Conservation (phyloP, 306 rosid genomes). For the Benincasa hispida region DNA sequence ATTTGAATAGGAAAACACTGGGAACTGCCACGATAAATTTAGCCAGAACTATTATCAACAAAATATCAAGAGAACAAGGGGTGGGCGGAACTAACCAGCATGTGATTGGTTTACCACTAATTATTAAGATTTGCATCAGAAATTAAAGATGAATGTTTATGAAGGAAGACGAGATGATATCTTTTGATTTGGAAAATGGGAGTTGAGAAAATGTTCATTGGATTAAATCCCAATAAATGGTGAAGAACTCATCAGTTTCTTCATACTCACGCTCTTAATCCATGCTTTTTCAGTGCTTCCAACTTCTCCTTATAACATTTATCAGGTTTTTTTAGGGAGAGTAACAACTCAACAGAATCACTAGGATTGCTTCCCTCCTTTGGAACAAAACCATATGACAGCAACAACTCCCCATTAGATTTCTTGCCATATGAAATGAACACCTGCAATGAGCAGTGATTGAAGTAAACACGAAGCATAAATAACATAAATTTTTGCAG, state of each 20-base stretch:
- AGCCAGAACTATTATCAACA: neutral
- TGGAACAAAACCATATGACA: conserved; percentile 91
- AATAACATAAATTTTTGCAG: neutral
- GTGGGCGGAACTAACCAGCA: neutral
- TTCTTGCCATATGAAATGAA: conserved; percentile 90
- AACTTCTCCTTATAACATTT: conserved; percentile 56
- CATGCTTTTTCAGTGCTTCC: conserved; percentile 54
- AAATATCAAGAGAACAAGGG: neutral
- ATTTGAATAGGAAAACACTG: conserved; percentile 77
- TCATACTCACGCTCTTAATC: conserved; percentile 52
- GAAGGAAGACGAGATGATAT: neutral
- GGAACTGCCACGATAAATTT: conserved; percentile 34
- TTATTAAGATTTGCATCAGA: neutral
- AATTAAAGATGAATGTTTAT: neutral
- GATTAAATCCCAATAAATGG: neutral
- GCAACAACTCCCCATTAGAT: conserved; percentile 84
- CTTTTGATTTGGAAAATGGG: neutral
- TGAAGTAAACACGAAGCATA: conserved; percentile 10
- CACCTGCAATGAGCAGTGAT: conserved; percentile 37
- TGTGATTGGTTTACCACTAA: neutral
- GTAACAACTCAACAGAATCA: conserved; percentile 75
- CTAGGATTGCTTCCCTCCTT: conserved; percentile 83
- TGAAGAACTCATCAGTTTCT: neutral
- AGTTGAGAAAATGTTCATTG: neutral
- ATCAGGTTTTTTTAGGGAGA: conserved; percentile 65